Base-by-base conservation (phyloP, 352 stramenopile species). In the Pythium vanterpoolii region DNA sequence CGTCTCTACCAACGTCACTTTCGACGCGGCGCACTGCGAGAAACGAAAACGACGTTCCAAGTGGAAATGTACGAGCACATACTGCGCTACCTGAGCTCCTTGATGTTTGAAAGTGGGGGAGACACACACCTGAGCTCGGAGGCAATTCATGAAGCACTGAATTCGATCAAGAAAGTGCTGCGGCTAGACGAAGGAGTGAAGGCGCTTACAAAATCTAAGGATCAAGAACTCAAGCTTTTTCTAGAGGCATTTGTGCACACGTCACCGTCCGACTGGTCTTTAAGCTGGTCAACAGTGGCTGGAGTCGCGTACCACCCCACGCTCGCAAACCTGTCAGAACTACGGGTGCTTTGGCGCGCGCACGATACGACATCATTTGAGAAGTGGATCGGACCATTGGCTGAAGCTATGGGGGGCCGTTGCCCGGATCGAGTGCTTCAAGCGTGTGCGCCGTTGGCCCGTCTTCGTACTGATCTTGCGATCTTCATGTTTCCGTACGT, bases 401-500 rank as follows among this genome's bases (percentile, higher is more conserved):
- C 75, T 0, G 69, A 79, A 4, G 71, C 64, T 21, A 60, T 93
- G 51, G 55, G 73, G 8, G 60, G 43, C 19, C 36, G 72, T 13
- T 76, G 71, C 7, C 42, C 39, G 13, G 76, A 95, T 62, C 57
- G 50, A 7, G 62, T 93, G 9, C 47, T 95, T n/a, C 64, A 66
- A 19, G 65, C 71, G 8, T 93, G 83, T 31, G 62, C 68, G 1
- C 50, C 56, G 3, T 54, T 95, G 19, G 44, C 68, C 30, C 47
- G 60, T 8, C 53, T 83, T 59, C 69, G 77, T 31, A 54, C 66
- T 19, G 79, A 90, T 51, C 69, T 93, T 43, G 79, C 83, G 8
- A 61, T 91, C 18, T 93, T 93, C 42, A 57, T 93, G 3, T 91
- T 96, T 48, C 85, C 86, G 0, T 90, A 88, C 26, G 69, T 73